Conservation (phyloP, 2,329 filamentous ascomycete species). For the Aspergillus udagawae region DNA sequence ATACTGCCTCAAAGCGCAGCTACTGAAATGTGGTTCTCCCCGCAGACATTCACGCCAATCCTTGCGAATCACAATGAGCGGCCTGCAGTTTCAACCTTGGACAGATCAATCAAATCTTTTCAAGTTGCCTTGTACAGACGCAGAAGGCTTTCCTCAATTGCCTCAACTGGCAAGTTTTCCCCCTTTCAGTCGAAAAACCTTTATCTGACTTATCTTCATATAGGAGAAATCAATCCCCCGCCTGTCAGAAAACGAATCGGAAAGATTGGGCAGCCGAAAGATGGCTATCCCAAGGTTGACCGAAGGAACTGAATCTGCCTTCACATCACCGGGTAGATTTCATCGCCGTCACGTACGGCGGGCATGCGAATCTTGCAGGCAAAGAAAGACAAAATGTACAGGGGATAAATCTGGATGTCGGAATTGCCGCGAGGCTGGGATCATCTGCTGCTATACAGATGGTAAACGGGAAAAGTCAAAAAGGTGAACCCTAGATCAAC, state of each 20-base stretch:
- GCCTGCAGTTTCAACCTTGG: slow-evolving; percentile 26
- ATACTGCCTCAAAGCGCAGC: not conserved
- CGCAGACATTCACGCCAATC: not conserved
- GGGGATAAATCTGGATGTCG: slow-evolving; percentile 43
- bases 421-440: slow-evolving; percentile 42
- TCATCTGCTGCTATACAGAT: slow-evolving; percentile 44
- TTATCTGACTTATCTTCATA: not conserved
- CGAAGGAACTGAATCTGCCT: slow-evolving; percentile 30
- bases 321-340: slow-evolving; percentile 31
- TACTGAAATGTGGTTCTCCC: not conserved
- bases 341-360: slow-evolving; percentile 36
- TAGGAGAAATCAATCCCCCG: slow-evolving; percentile 24
- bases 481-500: slow-evolving; percentile 26
- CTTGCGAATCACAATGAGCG: slow-evolving; percentile 22
- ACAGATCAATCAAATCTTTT: slow-evolving; percentile 28
- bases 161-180: slow-evolving; percentile 23
- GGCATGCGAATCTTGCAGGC: slow-evolving; percentile 45
- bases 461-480: slow-evolving; percentile 45
- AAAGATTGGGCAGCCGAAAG: slow-evolving; percentile 22
- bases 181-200: not conserved
- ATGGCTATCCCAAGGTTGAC: slow-evolving; percentile 36
- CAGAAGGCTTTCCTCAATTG: slow-evolving; percentile 26
- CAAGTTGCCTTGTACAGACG: slow-evolving; percentile 28
- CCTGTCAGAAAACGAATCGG: slow-evolving; percentile 21
- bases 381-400: slow-evolving; percentile 45